Conservation (phyloP, 1,139 yeast genomes). For the Suhomyces wounanorum region DNA sequence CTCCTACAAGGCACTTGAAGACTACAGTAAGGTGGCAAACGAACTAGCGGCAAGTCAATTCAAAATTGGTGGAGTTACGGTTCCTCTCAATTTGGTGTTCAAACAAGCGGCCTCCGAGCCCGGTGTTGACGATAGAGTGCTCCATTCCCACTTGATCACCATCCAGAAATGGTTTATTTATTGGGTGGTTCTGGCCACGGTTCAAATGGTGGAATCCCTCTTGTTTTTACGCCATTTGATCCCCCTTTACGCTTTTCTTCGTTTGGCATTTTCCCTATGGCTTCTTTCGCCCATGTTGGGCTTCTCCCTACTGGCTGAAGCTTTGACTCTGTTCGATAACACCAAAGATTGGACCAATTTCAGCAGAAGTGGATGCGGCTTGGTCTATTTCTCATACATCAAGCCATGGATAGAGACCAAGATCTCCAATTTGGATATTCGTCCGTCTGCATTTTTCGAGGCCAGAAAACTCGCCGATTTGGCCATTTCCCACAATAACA, state of each 20-base stretch:
- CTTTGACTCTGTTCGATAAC: slow-evolving; percentile 11
- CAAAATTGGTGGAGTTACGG: slow-evolving; percentile 39
- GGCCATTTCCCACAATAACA: neutral
- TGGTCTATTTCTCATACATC: slow-evolving; percentile 33
- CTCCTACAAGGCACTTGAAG: slow-evolving; percentile 53
- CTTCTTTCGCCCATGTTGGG: slow-evolving; percentile 48
- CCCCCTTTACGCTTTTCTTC: slow-evolving; percentile 51
- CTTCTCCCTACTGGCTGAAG: neutral
- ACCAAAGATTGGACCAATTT: slow-evolving; percentile 24
- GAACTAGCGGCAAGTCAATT: slow-evolving; percentile 29
- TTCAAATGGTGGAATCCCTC: slow-evolving; percentile 34
- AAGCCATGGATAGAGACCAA: slow-evolving; percentile 37
- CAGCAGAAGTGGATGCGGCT: slow-evolving; percentile 38
- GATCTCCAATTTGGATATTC: slow-evolving; percentile 2
- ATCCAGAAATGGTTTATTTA: slow-evolving; percentile 60
- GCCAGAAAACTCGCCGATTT: slow-evolving; percentile 3
- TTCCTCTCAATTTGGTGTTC: slow-evolving; percentile 32
- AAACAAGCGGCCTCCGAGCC: slow-evolving; percentile 17
- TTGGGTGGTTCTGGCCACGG: slow-evolving; percentile 53
- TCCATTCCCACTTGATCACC: slow-evolving; percentile 35
- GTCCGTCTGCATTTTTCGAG: slow-evolving; percentile 6
- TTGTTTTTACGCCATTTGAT: slow-evolving; percentile 37
- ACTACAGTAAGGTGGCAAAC: slow-evolving; percentile 30
- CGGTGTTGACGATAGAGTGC: slow-evolving; percentile 17
- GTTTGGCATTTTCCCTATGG: slow-evolving; percentile 52